Conservation (phyloP, 2,329 filamentous ascomycete genomes). For the Sporothrix brasiliensis region DNA sequence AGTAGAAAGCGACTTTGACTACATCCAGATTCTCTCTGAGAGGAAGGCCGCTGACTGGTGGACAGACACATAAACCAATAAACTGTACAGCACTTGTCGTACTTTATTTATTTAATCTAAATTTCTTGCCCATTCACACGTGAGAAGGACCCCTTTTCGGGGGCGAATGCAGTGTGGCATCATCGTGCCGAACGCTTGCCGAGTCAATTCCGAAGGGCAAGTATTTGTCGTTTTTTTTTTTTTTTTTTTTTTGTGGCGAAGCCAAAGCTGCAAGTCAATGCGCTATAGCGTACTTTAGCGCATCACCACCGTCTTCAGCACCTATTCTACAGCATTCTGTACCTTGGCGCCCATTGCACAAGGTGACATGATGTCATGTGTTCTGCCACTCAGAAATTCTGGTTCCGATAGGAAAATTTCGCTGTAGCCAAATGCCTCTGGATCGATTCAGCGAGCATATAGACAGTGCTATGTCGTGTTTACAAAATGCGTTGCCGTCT, state of each 20-base stretch:
- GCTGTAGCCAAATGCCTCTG: not conserved
- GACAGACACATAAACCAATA: not conserved
- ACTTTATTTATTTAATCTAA: not conserved
- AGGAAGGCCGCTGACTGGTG: not conserved
- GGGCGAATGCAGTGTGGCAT: not conserved
- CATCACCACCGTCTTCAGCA: not conserved
- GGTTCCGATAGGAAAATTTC: no score
- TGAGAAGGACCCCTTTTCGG: not conserved
- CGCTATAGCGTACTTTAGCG: not conserved
- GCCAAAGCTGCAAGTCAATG: not conserved
- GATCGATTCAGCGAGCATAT: not conserved
- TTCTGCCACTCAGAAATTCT: not conserved
- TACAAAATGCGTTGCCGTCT: not conserved
- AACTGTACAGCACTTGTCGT: not conserved
- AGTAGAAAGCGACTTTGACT: not conserved
- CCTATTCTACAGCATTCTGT: not conserved
- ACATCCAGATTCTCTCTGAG: not conserved
- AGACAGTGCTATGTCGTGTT: not conserved
- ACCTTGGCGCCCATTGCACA: not conserved
- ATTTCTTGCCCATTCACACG: no score
- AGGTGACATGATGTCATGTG: slow-evolving; percentile 15
- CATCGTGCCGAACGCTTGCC: not conserved
- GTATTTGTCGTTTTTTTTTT: no score
- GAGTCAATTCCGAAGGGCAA: slow-evolving; percentile 21
- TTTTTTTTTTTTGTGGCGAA: slow-evolving; percentile 9